Evolutionary conservation across 139 green algal species (phyloP), one percentile per base, ranked within the genome.

Genomic region (Chlamydomonas urium): DNA sequence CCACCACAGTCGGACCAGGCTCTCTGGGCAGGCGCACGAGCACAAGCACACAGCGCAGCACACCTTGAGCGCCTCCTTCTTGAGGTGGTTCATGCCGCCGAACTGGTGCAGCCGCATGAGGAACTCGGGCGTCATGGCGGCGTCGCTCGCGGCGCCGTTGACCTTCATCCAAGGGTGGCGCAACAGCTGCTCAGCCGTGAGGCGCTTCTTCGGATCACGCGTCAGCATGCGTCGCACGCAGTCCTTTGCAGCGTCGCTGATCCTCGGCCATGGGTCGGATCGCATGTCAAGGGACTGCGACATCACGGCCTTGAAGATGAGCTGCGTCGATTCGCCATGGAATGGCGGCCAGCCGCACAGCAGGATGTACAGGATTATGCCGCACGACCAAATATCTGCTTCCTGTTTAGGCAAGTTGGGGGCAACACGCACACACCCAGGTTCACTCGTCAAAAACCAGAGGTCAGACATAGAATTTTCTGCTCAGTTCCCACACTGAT

Each of bases 61-160:
- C n/a, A 59, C 50, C 72, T 78, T 78, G 37, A 82, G 47, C 29
- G 94, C 94, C 77, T 94, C 79, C 79, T 96, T 94, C 88, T 99
- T 97, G 42, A 98, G 81, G 81, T 93, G 93, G 83, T 97, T 97
- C 84, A 97, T 93, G 48, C 53, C 77, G 0, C 88, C 82, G 84
- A 98, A 99, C 62, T 88, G 81, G 65, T 45, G 8, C 50, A 71
- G 32, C 6, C 62, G 56, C 5, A 65, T 71, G 29, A 72, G 4
- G 26, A 72, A 78, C 58, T 85, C 82, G 2, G 71, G 71, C 59
- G 82, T 76, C 28, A 90, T 83, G 19, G 68, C 35, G 42, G 90
- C 86, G 75, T 96, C 88, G 32, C 93, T 72, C 26, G 88, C 93
- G 6, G 84, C 81, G 37, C 90, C 92, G 59, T 92, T 62, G n/a